Evolutionary conservation across 208 protist species (phyloP).

Genomic region (Leishmania turanica): DNA sequence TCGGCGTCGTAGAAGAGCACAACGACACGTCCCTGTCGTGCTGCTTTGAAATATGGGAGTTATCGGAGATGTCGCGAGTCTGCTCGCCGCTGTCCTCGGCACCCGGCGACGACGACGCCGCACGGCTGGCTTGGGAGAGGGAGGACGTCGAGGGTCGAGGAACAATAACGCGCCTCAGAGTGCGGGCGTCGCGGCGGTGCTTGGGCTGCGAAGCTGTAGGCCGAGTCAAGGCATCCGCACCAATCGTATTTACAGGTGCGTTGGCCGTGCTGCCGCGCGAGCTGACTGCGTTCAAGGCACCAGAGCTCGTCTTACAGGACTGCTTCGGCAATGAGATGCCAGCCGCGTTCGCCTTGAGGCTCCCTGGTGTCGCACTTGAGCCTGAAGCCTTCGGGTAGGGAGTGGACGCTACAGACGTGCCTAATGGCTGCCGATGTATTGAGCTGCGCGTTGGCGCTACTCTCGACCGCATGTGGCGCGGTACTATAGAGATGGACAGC

Average conservation of each 20-base stretch:
- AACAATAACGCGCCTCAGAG: conserved; percentile 25
- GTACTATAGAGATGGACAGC: conserved; percentile 4
- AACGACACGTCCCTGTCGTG: background rate
- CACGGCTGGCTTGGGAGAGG: background rate
- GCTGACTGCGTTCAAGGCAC: background rate
- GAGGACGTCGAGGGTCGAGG: conserved; percentile 12
- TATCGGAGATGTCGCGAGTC: background rate
- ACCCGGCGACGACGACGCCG: conserved; percentile 2
- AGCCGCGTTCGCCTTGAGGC: background rate
- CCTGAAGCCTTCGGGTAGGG: background rate
- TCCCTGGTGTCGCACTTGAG: background rate
- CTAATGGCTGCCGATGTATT: background rate
- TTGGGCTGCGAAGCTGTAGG: background rate
- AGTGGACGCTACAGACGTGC: background rate
- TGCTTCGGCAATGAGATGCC: background rate
- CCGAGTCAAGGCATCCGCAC: background rate
- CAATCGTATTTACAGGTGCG: background rate
- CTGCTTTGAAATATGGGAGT: background rate
- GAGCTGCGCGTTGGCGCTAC: conserved; percentile 19
- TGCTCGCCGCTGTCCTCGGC: background rate
- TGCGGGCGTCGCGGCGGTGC: conserved; percentile 27
- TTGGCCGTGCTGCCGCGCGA: background rate
- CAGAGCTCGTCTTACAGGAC: background rate
- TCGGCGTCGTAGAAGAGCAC: background rate
- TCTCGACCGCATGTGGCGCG: conserved; percentile 5